These are phyloP conservation scores for Cystobasidiaceae sp. DNA, from an alignment of 1,284 basidiomycete genomes.

Conservation along the genomic window DNA sequence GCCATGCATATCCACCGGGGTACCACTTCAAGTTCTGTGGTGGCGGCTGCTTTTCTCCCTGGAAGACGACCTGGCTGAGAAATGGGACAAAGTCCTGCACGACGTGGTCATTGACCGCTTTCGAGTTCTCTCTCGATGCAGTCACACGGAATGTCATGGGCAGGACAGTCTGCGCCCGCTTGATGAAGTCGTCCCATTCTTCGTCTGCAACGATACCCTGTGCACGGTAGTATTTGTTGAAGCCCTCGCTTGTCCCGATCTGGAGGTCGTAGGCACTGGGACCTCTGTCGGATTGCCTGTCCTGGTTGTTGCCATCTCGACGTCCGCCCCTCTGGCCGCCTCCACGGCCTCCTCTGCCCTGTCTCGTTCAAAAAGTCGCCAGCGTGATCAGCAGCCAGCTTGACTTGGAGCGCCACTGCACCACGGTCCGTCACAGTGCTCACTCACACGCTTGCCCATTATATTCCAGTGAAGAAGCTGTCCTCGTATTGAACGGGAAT, in stretches of 20 bases:
- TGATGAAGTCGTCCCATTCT: slow-evolving; percentile 76
- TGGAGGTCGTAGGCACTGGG: background rate
- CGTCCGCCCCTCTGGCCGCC: background rate
- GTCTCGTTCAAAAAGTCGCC: too few relatives aligned
- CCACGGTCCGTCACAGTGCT: too few relatives aligned
- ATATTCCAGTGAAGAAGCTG: too few relatives aligned
- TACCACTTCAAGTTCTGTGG: slow-evolving; percentile 87
- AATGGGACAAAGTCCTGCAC: slow-evolving; percentile 63
- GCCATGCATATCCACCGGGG: slow-evolving; percentile 90
- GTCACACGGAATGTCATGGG: slow-evolving; percentile 95
- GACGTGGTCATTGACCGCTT: slow-evolving; percentile 38
- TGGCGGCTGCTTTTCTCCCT: slow-evolving; percentile 68
- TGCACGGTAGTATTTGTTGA: slow-evolving; percentile 67
- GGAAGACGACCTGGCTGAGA: slow-evolving; percentile 68
- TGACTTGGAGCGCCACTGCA: too few relatives aligned
- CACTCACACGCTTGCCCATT: too few relatives aligned
- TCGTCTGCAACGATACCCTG: slow-evolving; percentile 56
- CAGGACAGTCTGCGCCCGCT: slow-evolving; percentile 63
- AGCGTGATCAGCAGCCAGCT: too few relatives aligned
- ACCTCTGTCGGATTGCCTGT: background rate
- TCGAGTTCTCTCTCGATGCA: slow-evolving; percentile 57
- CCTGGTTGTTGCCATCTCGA: background rate
- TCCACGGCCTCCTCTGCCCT: too few relatives aligned
- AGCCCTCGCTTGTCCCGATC: slow-evolving; percentile 55
- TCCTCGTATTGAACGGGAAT: too few relatives aligned